A percentile compares a stretch with the other conserved stretches of the same genome.
These are phyloP conservation scores for Aspergillus uvarum DNA, from an alignment of 2,329 filamentous ascomycete genomes.

Conservation along the genomic window DNA sequence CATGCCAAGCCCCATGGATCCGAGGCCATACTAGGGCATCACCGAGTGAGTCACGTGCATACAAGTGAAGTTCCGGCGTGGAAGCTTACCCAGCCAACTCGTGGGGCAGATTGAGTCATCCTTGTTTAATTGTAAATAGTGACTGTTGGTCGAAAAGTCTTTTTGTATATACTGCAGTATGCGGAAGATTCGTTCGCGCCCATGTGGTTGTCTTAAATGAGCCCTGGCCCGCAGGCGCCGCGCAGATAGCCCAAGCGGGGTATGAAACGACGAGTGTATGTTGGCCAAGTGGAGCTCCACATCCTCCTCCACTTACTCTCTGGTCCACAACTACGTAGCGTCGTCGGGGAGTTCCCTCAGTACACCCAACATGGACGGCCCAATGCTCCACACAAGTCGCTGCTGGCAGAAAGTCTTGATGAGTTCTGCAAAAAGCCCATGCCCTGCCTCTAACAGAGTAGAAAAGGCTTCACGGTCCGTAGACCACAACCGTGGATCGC, in stretches of 20 bases:
- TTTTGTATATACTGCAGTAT: no score
- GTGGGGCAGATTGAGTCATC: background rate
- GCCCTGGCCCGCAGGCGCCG: no score
- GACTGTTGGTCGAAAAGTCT: no score
- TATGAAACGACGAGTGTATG: no score
- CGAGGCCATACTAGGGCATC: constrained; percentile 38
- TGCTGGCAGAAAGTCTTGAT: background rate
- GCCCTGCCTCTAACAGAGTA: background rate
- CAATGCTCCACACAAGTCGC: constrained; percentile 2
- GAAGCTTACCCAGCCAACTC: background rate
- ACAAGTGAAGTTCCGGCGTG: no score
- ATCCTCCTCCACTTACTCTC: background rate
- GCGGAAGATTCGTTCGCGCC: no score
- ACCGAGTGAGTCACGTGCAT: no score
- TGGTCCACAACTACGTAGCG: no score
- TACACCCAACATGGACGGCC: background rate
- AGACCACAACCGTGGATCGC: background rate
- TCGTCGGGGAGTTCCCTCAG: background rate
- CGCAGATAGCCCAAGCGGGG: no score
- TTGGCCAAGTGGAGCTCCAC: background rate
- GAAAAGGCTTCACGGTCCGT: background rate
- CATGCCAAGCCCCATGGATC: constrained; percentile 55
- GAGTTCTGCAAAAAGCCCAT: background rate
- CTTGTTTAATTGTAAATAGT: no score
- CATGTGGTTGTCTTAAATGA: no score